Evolutionary conservation across 257 asterid species (phyloP).

Genomic region (Fraxinus excelsior): DNA sequence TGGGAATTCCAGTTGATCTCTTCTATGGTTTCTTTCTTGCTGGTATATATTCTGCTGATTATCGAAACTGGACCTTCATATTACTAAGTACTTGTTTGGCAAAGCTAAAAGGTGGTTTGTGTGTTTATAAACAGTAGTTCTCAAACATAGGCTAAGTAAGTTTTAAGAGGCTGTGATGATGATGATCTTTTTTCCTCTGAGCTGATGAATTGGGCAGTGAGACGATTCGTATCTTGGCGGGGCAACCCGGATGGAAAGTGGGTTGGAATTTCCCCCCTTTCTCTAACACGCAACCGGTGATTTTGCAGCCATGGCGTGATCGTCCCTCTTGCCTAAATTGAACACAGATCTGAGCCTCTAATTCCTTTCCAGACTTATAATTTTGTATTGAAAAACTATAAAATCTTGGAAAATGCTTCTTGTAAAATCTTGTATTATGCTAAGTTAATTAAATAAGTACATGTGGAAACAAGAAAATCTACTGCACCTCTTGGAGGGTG

Average conservation of each 20-base stretch:
- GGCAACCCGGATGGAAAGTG: constrained; percentile 13
- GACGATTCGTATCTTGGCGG: constrained; percentile 10
- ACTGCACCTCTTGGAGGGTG: too few species aligned
- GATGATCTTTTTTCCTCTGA: not conserved
- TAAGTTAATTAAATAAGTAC: too few species aligned
- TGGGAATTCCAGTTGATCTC: not conserved
- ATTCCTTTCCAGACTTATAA: too few species aligned
- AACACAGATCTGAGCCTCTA: not conserved
- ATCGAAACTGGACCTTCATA: not conserved
- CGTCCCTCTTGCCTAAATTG: not conserved
- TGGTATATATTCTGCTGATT: not conserved
- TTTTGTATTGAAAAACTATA: too few species aligned
- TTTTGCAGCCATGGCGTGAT: constrained; percentile 8
- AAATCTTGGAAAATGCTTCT: too few species aligned
- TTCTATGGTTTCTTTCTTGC: not conserved
- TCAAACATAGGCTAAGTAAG: not conserved
- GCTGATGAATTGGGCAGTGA: not conserved
- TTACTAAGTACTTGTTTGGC: not conserved
- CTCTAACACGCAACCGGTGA: not conserved
- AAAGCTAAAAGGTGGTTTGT: not conserved
- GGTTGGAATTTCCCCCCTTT: too few species aligned
- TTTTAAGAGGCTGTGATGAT: not conserved
- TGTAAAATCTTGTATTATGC: too few species aligned
- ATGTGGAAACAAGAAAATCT: too few species aligned
- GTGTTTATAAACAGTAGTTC: too few species aligned